Percentiles rank a stretch among this genome's conserved stretches.
Conservation (phyloP, 768 basidiomycete species). For the Pholiota microspora region DNA sequence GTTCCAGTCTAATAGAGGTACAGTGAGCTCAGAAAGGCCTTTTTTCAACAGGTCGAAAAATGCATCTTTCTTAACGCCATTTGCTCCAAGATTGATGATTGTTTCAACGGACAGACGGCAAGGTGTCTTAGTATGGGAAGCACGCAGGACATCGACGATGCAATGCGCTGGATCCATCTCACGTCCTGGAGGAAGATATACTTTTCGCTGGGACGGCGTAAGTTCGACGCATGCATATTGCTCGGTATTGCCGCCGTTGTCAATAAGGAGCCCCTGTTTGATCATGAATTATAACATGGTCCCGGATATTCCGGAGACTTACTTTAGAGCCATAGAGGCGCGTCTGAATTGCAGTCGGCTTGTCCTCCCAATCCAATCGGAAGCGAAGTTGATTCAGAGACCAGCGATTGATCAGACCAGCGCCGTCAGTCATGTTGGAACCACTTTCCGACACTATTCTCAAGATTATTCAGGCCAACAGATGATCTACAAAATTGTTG, state of each 20-base stretch:
- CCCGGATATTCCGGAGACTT: no score
- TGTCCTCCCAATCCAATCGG: slow-evolving; percentile 31
- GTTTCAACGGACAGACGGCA: slow-evolving; percentile 54
- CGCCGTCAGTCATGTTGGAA: slow-evolving; percentile 58
- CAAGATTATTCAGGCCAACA: background rate
- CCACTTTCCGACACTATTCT: slow-evolving; percentile 25
- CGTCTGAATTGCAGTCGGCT: slow-evolving; percentile 50
- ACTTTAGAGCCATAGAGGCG: slow-evolving; percentile 50
- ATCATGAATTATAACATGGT: no score
- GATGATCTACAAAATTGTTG: background rate
- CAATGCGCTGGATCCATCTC: slow-evolving; percentile 39
- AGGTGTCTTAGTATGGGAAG: slow-evolving; percentile 44
- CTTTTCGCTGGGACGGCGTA: slow-evolving; percentile 46
- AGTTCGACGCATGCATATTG: slow-evolving; percentile 27
- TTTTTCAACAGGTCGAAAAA: slow-evolving; percentile 39
- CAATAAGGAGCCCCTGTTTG: slow-evolving; percentile 37
- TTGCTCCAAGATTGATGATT: slow-evolving; percentile 61
- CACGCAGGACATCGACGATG: slow-evolving; percentile 53
- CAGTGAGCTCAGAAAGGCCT: slow-evolving; percentile 32
- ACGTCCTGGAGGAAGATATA: slow-evolving; percentile 31
- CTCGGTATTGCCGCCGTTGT: slow-evolving; percentile 27
- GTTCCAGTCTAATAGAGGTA: slow-evolving; percentile 45
- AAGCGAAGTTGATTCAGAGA: slow-evolving; percentile 32
- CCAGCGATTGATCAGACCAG: slow-evolving; percentile 42
- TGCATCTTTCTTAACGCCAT: slow-evolving; percentile 45